Evolutionary conservation across 805 yeast genomes (phyloP).

Genomic region (Zygosaccharomyces bailii): DNA sequence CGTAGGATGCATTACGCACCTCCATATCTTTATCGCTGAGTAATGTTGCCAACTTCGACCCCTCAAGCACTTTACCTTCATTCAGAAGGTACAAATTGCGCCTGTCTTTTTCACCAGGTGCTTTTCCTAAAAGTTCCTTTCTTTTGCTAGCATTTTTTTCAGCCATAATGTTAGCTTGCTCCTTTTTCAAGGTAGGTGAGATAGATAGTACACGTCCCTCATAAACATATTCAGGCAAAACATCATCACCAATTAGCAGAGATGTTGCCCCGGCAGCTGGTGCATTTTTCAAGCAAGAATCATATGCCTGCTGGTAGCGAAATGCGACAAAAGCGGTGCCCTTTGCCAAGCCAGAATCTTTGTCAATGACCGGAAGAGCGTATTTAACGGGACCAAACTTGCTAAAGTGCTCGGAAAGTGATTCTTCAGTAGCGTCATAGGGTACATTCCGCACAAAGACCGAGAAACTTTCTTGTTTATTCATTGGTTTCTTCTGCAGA

Average conservation of each 20-base stretch:
- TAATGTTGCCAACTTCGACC: slow-evolving; percentile 70
- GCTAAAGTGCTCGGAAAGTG: slow-evolving; percentile 69
- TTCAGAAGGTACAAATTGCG: slow-evolving; percentile 82
- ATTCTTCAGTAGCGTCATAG: slow-evolving; percentile 84
- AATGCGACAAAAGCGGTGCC: slow-evolving; percentile 97
- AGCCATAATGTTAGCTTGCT: slow-evolving; percentile 69
- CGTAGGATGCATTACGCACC: slow-evolving; percentile 81
- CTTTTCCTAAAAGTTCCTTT: slow-evolving; percentile 73
- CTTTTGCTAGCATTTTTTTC: slow-evolving; percentile 72
- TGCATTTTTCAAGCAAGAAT: slow-evolving; percentile 68
- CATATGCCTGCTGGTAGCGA: slow-evolving; percentile 54
- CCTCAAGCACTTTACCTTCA: slow-evolving; percentile 86
- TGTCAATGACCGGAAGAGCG: slow-evolving; percentile 91
- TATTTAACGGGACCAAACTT: slow-evolving; percentile 85
- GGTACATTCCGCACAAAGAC: slow-evolving; percentile 91
- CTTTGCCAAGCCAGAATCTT: slow-evolving; percentile 75
- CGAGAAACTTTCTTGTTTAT: slow-evolving; percentile 67
- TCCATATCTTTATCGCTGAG: slow-evolving; percentile 74
- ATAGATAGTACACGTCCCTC: slow-evolving; percentile 89
- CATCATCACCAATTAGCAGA: slow-evolving; percentile 86
- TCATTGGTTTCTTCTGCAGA: slow-evolving; percentile 37
- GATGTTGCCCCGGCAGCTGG: slow-evolving; percentile 66
- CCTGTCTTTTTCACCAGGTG: slow-evolving; percentile 73
- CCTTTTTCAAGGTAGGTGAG: slow-evolving; percentile 81
- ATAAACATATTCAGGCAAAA: slow-evolving; percentile 80